Base-by-base conservation (phyloP, 257 asterid species). In the Eustoma russellianum region DNA sequence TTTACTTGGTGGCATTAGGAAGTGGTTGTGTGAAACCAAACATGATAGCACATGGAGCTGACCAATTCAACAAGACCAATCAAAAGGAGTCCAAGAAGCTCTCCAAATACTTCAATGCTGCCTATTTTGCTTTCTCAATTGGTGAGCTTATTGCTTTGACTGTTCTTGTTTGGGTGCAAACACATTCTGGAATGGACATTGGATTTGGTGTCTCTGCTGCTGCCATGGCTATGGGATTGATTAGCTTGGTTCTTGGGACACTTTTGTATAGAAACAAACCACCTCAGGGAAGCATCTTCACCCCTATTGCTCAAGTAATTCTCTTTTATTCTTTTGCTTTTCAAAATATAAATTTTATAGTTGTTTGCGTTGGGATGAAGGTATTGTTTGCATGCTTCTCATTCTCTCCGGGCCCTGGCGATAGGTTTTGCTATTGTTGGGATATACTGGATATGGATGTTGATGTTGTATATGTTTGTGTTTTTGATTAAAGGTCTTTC, bases 11-110 rank as follows among this genome's bases (percentile, higher is more conserved):
- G 59, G 98, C 98, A 12, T 41, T 91, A 33, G 98, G 98, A 61
- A 91, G 98, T 69, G 98, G 96, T 0, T 87, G 98, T 66, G 93
- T 84, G 13, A 91, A 91, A 56, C 98, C 98, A 5, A 91, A 91
- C 47, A 91, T 91, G 94, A 82, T 91, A 43, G 88, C 96, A 7
- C 96, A 87, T 47, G 98, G 98, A 7, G 96, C 89, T 14, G 93
- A 91, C 59, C 98, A 87, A 34, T 91, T 91, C 77, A 66, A 70
- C 53, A 81, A 68, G 16, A 59, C 68, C 2, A 69, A 77, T 35
- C 62, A 65, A 7, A 78, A 59, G 19, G 78, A 82, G 17, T 80
- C 92, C 49, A 82, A 87, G 69, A 83, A 72, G 17, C 76, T 91
- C 5, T 84, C 98, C 0, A 82, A 71, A 57, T 91, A 87, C 70